Conservation (phyloP, 257 asterid genomes). For the Perilla frutescens region DNA sequence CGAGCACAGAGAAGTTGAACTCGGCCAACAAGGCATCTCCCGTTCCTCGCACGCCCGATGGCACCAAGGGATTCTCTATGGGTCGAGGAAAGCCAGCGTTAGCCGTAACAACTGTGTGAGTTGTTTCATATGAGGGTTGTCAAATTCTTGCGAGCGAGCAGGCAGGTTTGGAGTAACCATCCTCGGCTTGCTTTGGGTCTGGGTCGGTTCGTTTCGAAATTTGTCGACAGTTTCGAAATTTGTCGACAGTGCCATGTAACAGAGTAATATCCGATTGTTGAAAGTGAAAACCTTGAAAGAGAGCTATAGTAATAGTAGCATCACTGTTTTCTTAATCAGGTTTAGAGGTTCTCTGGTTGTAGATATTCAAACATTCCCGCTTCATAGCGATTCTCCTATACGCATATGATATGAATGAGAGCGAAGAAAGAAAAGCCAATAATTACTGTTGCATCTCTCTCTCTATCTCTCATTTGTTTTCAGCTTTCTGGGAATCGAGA, state of each 20-base stretch:
- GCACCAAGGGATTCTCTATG: conserved; percentile 89
- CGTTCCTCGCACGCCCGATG: conserved; percentile 97
- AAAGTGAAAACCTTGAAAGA: conserved; percentile 24
- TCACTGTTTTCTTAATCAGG: conserved; percentile 3
- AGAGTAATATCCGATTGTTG: conserved; percentile 20
- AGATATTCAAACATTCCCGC: conserved; percentile 32
- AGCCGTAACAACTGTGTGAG: conserved; percentile 49
- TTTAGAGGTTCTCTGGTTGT: conserved; percentile 32
- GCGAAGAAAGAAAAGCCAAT: neutral
- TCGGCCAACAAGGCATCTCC: conserved; percentile 52
- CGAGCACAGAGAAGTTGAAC: conserved; percentile 47
- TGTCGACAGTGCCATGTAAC: conserved; percentile 17
- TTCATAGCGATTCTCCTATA: conserved; percentile 32
- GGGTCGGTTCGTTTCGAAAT: neutral
- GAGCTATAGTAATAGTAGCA: conserved; percentile 20
- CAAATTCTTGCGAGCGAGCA: conserved; percentile 26
- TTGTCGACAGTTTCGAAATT: conserved; percentile 6
- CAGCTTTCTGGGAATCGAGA: neutral
- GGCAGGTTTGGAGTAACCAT: conserved; percentile 29
- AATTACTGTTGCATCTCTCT: conserved; percentile 10
- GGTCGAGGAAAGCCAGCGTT: conserved; percentile 82
- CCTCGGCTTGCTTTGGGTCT: conserved; percentile 17
- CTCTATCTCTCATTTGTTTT: conserved; percentile 3
- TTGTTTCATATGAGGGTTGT: conserved; percentile 16
- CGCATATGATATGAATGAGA: conserved; percentile 23